Evolutionary conservation across 2,329 filamentous ascomycete genomes (phyloP).

Genomic region (Hymenoscyphus infarciens): DNA sequence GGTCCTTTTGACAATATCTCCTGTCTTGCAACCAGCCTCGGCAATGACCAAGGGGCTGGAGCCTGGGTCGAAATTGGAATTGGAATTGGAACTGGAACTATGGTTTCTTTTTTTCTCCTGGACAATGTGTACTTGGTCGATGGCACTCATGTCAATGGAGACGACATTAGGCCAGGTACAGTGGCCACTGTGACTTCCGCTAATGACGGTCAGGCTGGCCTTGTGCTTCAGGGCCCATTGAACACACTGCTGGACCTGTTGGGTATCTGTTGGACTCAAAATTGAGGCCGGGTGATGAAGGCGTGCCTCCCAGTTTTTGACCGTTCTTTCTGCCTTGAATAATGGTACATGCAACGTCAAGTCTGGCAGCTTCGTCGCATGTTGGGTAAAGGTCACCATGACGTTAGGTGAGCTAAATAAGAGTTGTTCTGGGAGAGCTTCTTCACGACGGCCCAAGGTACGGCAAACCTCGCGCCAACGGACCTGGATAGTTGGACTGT

Average conservation of each 20-base stretch:
- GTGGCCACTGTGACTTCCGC: constrained; percentile 58
- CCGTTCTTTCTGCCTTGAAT: constrained; percentile 24
- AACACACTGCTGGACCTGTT: constrained; percentile 53
- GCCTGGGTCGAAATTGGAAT: constrained; percentile 9
- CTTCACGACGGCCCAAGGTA: constrained; percentile 40
- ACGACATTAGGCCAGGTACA: constrained; percentile 52
- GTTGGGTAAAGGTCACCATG: constrained; percentile 49
- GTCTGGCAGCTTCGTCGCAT: constrained; percentile 43
- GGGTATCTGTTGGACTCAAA: constrained; percentile 44
- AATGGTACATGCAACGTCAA: constrained; percentile 40
- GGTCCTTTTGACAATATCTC: constrained; percentile 45
- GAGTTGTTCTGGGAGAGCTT: constrained; percentile 39
- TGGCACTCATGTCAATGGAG: constrained; percentile 55
- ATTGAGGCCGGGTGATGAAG: constrained; percentile 43
- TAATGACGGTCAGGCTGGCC: constrained; percentile 47
- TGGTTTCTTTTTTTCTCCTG: constrained; percentile 15
- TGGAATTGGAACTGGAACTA: background rate
- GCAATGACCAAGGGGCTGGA: constrained; percentile 44
- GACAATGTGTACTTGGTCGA: constrained; percentile 48
- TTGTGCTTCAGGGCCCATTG: constrained; percentile 50
- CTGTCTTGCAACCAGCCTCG: constrained; percentile 53
- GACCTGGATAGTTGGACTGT: constrained; percentile 30
- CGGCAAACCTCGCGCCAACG: constrained; percentile 54
- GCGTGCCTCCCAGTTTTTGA: constrained; percentile 53
- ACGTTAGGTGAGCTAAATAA: constrained; percentile 47